These are phyloP conservation scores for Fragilaria crotonensis DNA, from an alignment of 108 stramenopile species.

Conservation along the genomic window DNA sequence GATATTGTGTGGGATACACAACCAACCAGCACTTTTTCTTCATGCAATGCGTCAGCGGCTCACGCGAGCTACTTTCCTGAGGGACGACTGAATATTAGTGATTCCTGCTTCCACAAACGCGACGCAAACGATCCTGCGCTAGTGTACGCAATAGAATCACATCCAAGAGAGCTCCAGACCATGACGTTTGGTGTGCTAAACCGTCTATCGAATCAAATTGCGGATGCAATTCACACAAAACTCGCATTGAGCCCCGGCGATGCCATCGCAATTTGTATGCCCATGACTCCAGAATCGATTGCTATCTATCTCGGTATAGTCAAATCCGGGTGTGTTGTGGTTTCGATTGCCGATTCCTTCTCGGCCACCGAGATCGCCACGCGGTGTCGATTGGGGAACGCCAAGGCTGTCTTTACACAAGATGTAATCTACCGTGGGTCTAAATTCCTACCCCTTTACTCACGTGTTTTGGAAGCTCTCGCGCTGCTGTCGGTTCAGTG, in stretches of 20 bases:
- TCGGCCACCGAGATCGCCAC: slow-evolving; percentile 24
- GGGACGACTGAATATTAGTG: slow-evolving; percentile 23
- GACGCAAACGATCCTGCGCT: slow-evolving; percentile 12
- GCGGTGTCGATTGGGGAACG: slow-evolving; percentile 27
- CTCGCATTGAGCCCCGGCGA: slow-evolving; percentile 13
- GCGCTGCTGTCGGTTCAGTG: background rate
- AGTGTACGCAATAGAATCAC: slow-evolving; percentile 20
- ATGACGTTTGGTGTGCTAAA: slow-evolving; percentile 10
- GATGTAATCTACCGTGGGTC: slow-evolving; percentile 30
- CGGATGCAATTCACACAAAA: slow-evolving; percentile 12
- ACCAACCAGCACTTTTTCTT: slow-evolving; percentile 4
- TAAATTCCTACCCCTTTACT: slow-evolving; percentile 23
- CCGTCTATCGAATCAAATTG: slow-evolving; percentile 25
- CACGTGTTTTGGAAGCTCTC: slow-evolving; percentile 19
- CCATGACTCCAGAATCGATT: slow-evolving; percentile 34
- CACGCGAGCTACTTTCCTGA: slow-evolving; percentile 22
- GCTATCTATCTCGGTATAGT: slow-evolving; percentile 29
- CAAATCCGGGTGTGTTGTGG: slow-evolving; percentile 25
- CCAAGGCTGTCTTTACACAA: slow-evolving; percentile 29
- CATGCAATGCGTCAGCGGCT: slow-evolving; percentile 4
- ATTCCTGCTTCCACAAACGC: slow-evolving; percentile 28
- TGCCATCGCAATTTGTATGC: slow-evolving; percentile 31
- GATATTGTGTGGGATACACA: slow-evolving; percentile 23
- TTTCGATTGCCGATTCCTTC: slow-evolving; percentile 30
- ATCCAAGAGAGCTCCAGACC: slow-evolving; percentile 7